These are phyloP conservation scores for Phyllosticta citrichinensis DNA, from an alignment of 2,329 filamentous ascomycete genomes.

Conservation along the genomic window DNA sequence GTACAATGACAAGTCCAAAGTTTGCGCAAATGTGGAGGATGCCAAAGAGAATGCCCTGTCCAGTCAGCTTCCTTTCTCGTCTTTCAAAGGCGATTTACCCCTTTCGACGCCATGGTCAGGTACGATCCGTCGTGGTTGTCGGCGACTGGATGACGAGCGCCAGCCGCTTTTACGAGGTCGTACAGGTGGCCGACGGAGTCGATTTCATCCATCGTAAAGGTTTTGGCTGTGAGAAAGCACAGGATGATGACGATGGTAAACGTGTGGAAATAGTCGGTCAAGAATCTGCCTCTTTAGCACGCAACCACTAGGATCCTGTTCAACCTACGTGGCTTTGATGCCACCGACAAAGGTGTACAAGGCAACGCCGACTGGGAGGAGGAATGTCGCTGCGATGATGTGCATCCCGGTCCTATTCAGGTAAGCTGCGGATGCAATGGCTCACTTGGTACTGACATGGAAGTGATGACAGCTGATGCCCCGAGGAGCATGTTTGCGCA, in stretches of 20 bases:
- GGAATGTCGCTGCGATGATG: conserved; percentile 2
- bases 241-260: conserved; percentile 45
- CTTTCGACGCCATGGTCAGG: conserved; percentile 46
- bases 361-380: conserved; percentile 17
- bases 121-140: conserved; percentile 41
- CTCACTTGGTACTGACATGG: conserved; percentile 36
- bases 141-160: conserved; percentile 16
- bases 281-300: conserved; percentile 14
- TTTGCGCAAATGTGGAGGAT: conserved; percentile 41
- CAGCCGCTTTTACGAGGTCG: conserved; percentile 38
- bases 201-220: conserved; percentile 38
- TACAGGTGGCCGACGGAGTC: conserved; percentile 40
- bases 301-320: not conserved
- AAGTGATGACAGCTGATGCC: conserved; percentile 33
- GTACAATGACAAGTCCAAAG: conserved; percentile 42
- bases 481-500: conserved; percentile 45
- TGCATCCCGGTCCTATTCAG: conserved; percentile 19
- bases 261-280: conserved; percentile 47
- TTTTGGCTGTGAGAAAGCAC: conserved; percentile 39
- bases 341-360: conserved; percentile 17
- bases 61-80: not conserved
- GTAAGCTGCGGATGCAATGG: conserved; percentile 38
- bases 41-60: conserved; percentile 39
- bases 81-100: not conserved
- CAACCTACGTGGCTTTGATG: conserved; percentile 13